Evolutionary conservation across 192 early-diverging fungal species (phyloP).

Genomic region (Coemansia sp.): DNA sequence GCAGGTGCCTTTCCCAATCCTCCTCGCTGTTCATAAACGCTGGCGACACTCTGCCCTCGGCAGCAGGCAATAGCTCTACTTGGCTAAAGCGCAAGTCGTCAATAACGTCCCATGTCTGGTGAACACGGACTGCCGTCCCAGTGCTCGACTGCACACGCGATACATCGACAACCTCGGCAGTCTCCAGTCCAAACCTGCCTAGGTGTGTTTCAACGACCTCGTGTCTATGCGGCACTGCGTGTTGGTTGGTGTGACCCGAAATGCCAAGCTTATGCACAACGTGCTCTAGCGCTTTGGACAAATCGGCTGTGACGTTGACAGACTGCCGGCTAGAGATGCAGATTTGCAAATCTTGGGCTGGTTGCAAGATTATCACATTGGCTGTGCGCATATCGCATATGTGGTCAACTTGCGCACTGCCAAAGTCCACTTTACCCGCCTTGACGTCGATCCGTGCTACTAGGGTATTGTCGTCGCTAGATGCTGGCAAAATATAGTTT

Average conservation of each 20-base stretch:
- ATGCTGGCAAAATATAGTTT: slow-evolving; percentile 19
- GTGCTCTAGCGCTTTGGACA: slow-evolving; percentile 5
- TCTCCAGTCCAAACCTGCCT: slow-evolving; percentile 21
- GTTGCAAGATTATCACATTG: slow-evolving; percentile 33
- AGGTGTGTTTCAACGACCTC: slow-evolving; percentile 10
- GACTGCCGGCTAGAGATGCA: background rate
- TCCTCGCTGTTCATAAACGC: background rate
- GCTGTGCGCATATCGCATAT: slow-evolving; percentile 5
- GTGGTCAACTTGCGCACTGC: slow-evolving; percentile 8
- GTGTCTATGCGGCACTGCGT: slow-evolving; percentile 20
- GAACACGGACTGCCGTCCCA: slow-evolving; percentile 17
- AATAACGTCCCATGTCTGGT: slow-evolving; percentile 42
- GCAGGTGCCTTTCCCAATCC: slow-evolving; percentile 16
- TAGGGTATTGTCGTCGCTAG: slow-evolving; percentile 12
- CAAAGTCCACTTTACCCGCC: slow-evolving; percentile 13
- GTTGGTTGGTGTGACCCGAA: background rate
- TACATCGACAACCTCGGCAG: slow-evolving; percentile 28
- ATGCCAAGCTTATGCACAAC: slow-evolving; percentile 16
- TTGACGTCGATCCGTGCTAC: slow-evolving; percentile 21
- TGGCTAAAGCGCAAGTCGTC: slow-evolving; percentile 37
- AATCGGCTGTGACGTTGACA: slow-evolving; percentile 7
- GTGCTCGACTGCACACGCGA: slow-evolving; percentile 4
- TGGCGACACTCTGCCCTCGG: background rate
- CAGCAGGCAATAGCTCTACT: slow-evolving; percentile 29
- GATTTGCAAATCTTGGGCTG: slow-evolving; percentile 35